Percentiles rank a stretch among this genome's conserved stretches.
Conservation (phyloP, 768 basidiomycete species). For the Trametes meyenii region DNA sequence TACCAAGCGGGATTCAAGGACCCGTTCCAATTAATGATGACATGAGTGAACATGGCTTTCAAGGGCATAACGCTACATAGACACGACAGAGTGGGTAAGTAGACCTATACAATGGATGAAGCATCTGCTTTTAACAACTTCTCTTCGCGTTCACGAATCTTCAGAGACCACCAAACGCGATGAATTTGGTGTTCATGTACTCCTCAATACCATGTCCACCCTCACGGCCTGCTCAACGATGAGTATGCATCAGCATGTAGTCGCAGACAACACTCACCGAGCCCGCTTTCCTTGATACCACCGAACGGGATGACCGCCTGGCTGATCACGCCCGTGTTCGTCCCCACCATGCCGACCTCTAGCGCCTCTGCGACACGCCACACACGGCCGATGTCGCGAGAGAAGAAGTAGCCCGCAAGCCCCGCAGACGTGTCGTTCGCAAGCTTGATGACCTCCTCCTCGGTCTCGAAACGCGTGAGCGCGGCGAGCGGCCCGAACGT, state of each 20-base stretch:
- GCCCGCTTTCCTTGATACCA: conserved; percentile 88
- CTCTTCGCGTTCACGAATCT: neutral
- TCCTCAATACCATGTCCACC: conserved; percentile 91
- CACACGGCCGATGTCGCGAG: conserved; percentile 80
- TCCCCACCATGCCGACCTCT: conserved; percentile 92
- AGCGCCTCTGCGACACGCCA: conserved; percentile 95
- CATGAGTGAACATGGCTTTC: no score
- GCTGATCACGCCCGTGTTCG: conserved; percentile 80
- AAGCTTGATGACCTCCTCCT: conserved; percentile 86
- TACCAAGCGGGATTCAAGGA: no score
- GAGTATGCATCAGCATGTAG: conserved; percentile 39
- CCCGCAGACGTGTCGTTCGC: conserved; percentile 87
- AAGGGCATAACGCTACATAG: neutral
- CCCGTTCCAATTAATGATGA: no score
- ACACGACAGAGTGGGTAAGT: neutral
- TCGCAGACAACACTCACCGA: conserved; percentile 41
- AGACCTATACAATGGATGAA: neutral
- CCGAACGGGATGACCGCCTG: conserved; percentile 86
- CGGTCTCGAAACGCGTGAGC: conserved; percentile 87
- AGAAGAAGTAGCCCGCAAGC: conserved; percentile 94
- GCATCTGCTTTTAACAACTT: neutral
- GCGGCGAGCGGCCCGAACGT: conserved; percentile 95
- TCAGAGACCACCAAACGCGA: conserved; percentile 61
- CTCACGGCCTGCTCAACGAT: conserved; percentile 59
- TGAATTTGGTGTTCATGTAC: conserved; percentile 81